Evolutionary conservation across 2,329 filamentous ascomycete species (phyloP).

Genomic region (Escovopsis sp.): DNA sequence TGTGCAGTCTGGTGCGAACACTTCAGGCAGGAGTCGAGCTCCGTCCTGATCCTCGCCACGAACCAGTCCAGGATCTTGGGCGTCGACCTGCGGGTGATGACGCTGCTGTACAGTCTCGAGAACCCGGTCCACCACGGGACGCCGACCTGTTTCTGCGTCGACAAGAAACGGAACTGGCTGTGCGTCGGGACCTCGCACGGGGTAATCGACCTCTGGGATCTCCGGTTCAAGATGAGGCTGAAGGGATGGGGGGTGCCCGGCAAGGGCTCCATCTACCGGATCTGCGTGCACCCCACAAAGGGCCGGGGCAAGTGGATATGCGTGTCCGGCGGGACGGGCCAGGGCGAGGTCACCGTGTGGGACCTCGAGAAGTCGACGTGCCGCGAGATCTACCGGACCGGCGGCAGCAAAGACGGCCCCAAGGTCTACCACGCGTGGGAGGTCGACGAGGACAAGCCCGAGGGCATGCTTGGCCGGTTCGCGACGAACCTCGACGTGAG

Average conservation of each 20-base stretch:
- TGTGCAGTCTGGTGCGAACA: conserved; percentile 85
- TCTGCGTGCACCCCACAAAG: conserved; percentile 64
- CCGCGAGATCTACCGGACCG: conserved; percentile 71
- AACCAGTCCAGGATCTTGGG: conserved; percentile 72
- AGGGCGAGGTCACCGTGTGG: conserved; percentile 88
- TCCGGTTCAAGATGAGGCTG: conserved; percentile 81
- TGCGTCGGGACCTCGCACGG: conserved; percentile 86
- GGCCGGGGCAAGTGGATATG: conserved; percentile 75
- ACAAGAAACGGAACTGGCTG: conserved; percentile 78
- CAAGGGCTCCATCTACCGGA: conserved; percentile 62
- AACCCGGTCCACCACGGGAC: conserved; percentile 88
- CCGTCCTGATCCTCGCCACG: conserved; percentile 75
- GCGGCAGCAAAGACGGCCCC: conserved; percentile 42
- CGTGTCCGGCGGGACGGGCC: conserved; percentile 72
- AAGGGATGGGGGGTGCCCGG: conserved; percentile 80
- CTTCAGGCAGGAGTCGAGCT: conserved; percentile 67
- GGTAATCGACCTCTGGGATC: conserved; percentile 85
- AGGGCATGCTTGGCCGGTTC: conserved; percentile 76
- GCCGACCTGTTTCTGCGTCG: conserved; percentile 81
- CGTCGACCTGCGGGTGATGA: conserved; percentile 79
- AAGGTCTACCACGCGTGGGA: conserved; percentile 72
- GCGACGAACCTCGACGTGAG: conserved; percentile 56
- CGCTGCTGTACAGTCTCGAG: conserved; percentile 60
- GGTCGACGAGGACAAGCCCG: conserved; percentile 76
- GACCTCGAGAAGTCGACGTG: conserved; percentile 84